Evolutionary conservation across 2,329 filamentous ascomycete species (phyloP).

Genomic region (Phialocephala subalpina): DNA sequence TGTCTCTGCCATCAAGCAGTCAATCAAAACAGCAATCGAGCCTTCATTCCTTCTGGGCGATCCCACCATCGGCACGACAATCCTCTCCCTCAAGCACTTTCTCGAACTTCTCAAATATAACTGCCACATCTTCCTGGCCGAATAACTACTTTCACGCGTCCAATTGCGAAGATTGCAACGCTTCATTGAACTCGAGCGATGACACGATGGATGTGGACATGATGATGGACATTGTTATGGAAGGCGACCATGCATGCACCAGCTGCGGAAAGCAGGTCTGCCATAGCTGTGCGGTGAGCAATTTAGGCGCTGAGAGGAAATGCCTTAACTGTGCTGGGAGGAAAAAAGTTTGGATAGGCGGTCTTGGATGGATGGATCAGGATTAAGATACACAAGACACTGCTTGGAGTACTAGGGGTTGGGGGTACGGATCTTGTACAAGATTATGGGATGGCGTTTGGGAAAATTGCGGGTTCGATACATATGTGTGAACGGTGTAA

Average conservation of each 20-base stretch:
- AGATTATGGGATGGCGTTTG: neutral
- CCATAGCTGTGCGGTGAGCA: slow-evolving; percentile 65
- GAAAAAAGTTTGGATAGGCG: neutral
- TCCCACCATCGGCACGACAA: slow-evolving; percentile 45
- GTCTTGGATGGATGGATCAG: slow-evolving; percentile 10
- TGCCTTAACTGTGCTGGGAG: slow-evolving; percentile 59
- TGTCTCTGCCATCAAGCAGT: slow-evolving; percentile 28
- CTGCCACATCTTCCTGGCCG: slow-evolving; percentile 15
- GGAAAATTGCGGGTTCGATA: neutral
- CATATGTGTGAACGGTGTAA: neutral
- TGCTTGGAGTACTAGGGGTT: neutral
- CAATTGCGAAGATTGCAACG: slow-evolving; percentile 64
- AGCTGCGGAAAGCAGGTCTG: slow-evolving; percentile 64
- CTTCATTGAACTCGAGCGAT: slow-evolving; percentile 35
- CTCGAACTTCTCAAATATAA: slow-evolving; percentile 37
- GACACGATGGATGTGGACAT: slow-evolving; percentile 53
- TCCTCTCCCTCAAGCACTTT: slow-evolving; percentile 45
- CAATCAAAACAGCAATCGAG: slow-evolving; percentile 53
- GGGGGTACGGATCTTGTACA: neutral
- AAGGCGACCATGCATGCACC: slow-evolving; percentile 50
- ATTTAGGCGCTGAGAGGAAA: slow-evolving; percentile 60
- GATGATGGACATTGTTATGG: slow-evolving; percentile 49
- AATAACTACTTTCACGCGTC: slow-evolving; percentile 41
- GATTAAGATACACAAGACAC: neutral
- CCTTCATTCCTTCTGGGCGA: slow-evolving; percentile 69